Percentiles rank a stretch among this genome's conserved stretches.
Conservation (phyloP, 2,329 filamentous ascomycete species). For the Penicillium sp. region DNA sequence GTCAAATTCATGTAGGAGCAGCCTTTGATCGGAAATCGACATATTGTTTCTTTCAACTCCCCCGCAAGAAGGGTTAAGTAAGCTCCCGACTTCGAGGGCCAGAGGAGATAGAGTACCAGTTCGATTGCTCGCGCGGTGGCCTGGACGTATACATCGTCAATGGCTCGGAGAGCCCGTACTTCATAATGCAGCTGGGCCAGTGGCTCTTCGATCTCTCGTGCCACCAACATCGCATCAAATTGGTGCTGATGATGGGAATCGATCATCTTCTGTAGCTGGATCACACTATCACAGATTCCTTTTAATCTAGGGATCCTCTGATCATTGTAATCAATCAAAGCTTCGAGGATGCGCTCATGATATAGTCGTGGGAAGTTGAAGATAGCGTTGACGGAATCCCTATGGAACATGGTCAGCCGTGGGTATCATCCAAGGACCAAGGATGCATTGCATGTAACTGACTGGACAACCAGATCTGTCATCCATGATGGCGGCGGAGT, state of each 20-base stretch:
- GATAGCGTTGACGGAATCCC: constrained; percentile 4
- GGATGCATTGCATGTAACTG: background rate
- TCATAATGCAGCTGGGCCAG: background rate
- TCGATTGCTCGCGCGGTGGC: constrained; percentile 16
- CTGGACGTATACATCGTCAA: background rate
- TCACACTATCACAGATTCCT: background rate
- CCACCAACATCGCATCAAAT: background rate
- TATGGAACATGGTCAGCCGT: background rate
- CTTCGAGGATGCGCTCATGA: background rate
- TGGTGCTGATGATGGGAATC: background rate
- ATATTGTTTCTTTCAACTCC: constrained; percentile 19
- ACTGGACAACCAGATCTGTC: background rate
- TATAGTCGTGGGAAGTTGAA: constrained; percentile 7
- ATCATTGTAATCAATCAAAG: background rate
- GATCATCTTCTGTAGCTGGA: constrained; percentile 4
- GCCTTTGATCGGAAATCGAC: constrained; percentile 12
- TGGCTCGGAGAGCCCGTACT: background rate
- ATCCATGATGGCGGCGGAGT: background rate
- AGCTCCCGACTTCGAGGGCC: constrained; percentile 13
- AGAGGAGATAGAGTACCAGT: constrained; percentile 24
- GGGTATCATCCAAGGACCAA: background rate
- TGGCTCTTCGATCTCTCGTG: constrained; percentile 6
- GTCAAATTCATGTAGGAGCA: constrained; percentile 28
- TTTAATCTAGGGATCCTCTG: background rate
- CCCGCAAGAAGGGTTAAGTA: constrained; percentile 14